phyloP scores from a whole-genome alignment of 176 grass and related monocot species.

The Musa beccarii region DNA sequence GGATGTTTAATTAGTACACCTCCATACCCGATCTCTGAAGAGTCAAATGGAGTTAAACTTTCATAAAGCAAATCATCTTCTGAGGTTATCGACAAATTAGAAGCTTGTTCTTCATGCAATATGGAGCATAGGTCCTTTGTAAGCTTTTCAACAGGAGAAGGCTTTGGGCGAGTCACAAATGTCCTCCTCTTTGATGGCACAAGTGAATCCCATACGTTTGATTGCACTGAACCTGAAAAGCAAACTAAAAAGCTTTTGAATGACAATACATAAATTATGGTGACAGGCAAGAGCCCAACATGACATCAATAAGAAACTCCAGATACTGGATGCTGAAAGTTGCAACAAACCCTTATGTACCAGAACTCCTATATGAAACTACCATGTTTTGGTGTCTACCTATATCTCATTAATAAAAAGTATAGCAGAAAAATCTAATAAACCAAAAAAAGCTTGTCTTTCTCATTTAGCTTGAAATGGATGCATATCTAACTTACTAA shows the following conservation, averaged over 20 bases:
- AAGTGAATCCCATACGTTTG: slow-evolving; percentile 32
- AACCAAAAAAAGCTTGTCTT: not conserved
- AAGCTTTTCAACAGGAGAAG: slow-evolving; percentile 37
- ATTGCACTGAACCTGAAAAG: slow-evolving; percentile 32
- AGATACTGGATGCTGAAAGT: not conserved
- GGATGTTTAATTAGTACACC: slow-evolving; percentile 27
- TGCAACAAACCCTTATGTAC: not conserved
- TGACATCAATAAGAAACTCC: not conserved
- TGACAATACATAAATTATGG: not conserved
- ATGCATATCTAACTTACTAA: too few species aligned
- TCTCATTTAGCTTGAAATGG: not conserved
- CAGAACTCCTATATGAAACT: not conserved
- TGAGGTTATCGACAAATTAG: slow-evolving; percentile 11
- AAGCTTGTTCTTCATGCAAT: slow-evolving; percentile 31
- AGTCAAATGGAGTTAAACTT: slow-evolving; percentile 18
- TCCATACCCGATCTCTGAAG: slow-evolving; percentile 33
- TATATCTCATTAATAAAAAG: not conserved
- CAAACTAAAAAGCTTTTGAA: not conserved
- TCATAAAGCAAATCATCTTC: slow-evolving; percentile 38
- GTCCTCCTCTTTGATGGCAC: slow-evolving; percentile 40
- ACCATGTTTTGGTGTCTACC: not conserved
- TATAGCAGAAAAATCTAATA: not conserved
- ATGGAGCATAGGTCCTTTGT: slow-evolving; percentile 39
- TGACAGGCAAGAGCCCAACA: not conserved
- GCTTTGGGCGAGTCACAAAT: slow-evolving; percentile 28